Evolutionary conservation across 345 rosid species (phyloP), one percentile per base, ranked within the genome.

Genomic region (Chamaenerion angustifolium): DNA sequence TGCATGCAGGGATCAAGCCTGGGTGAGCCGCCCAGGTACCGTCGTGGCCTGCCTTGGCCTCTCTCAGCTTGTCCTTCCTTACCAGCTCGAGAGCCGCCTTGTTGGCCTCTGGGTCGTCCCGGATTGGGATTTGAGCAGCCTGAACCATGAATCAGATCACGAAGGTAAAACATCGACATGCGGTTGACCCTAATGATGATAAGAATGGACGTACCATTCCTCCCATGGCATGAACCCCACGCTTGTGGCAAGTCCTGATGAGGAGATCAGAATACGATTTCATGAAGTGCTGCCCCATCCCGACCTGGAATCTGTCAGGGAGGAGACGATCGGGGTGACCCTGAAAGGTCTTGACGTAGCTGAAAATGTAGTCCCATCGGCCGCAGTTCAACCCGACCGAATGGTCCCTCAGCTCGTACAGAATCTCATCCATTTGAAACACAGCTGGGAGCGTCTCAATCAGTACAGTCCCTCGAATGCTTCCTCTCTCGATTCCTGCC

Each of bases 21-120:
- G 96, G 96, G 59, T 87, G 96, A 23, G 98, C 96, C 6, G 96
- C 98, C 98, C 95, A 87, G 16, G 95, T 87, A 41, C 98, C 98
- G 60, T 92, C 96, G 42, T 87, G 96, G 5, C 95, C 96, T 45
- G 95, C 96, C 58, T 47, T 75, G 13, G 70, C 95, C 57, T 92
- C 96, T 62, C 96, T 69, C n/a, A 69, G 72, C 71, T 92, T 92
- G 72, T 87, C 96, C 67, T 87, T 87, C 70, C 67, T 72, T 44
- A 92, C 98, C 8, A 82, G 79, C 9, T 82, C 95, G 23, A 92
- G 51, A 4, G 98, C 96, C 6, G 71, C 82, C 60, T 87, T 85
- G 44, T 92, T 92, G 11, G 90, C 98, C 35, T 42, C 68, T 0
- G 76, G 80, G 47, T 92, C 93, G 48, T 84, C 93, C 63, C 77